Evolutionary conservation across 495 filamentous ascomycete species (phyloP).

Genomic region (Cercophora newfieldiana): DNA sequence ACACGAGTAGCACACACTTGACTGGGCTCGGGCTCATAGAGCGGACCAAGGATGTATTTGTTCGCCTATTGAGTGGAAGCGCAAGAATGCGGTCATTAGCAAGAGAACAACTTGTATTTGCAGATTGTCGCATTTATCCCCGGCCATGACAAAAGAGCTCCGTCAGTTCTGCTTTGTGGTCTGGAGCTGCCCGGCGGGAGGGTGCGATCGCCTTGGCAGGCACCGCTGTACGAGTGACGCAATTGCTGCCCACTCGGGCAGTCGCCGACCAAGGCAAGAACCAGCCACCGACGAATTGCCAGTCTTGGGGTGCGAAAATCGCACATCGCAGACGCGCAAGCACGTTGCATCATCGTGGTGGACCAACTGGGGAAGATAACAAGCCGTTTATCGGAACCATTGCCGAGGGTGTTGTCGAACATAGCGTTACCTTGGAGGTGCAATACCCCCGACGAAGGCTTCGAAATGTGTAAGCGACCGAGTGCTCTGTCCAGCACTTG

Average conservation of each 20-base stretch:
- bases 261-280: constrained; percentile 1
- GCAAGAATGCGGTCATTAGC: constrained; percentile 7
- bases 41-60: constrained; percentile 59
- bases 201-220: constrained; percentile 19
- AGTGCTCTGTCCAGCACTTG: neutral
- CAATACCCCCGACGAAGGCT: neutral
- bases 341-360: neutral
- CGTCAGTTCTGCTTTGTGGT: neutral
- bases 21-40: constrained; percentile 35
- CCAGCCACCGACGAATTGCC: neutral
- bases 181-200: neutral
- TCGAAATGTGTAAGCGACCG: neutral
- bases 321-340: neutral
- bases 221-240: constrained; percentile 29
- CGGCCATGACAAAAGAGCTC: neutral
- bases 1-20: constrained; percentile 31
- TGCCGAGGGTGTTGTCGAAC: neutral
- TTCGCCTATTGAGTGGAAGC: constrained; percentile 41
- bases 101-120: neutral
- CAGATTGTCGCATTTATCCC: constrained; percentile 1
- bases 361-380: neutral
- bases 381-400: neutral
- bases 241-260: constrained; percentile 14
- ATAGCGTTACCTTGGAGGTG: neutral
- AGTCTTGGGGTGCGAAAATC: neutral